A percentile compares a stretch with the other conserved stretches of the same genome.
phyloP scores from a whole-genome alignment of 179 eudicot genomes.

The Actinidia chinensis region DNA sequence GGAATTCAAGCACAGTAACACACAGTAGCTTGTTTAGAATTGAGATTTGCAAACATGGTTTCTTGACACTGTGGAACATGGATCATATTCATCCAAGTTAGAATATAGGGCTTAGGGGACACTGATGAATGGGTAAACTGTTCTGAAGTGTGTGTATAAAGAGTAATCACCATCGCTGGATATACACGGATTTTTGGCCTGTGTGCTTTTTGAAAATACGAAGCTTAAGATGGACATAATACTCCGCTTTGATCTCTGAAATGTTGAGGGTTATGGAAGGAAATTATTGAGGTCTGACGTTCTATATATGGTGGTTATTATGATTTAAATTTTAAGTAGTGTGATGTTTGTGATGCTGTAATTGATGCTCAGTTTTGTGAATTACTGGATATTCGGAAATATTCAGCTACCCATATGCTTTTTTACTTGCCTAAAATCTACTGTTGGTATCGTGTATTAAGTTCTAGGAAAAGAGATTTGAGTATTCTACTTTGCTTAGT shows the following conservation, averaged over 20 bases:
- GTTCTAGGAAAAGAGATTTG: neutral
- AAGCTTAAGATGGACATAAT: neutral
- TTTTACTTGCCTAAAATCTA: neutral
- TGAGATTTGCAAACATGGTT: no score
- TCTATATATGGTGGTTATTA: neutral
- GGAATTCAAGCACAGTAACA: neutral
- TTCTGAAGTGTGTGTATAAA: neutral
- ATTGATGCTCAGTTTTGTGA: neutral
- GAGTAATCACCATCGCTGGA: neutral
- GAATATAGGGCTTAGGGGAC: neutral
- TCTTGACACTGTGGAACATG: neutral
- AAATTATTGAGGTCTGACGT: neutral
- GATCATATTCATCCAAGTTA: slow-evolving; percentile 3
- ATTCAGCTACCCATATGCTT: neutral
- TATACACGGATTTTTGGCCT: neutral
- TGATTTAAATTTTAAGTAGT: neutral
- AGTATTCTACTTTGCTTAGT: neutral
- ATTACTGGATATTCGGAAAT: neutral
- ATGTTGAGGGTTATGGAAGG: neutral
- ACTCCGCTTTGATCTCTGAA: neutral
- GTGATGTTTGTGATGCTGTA: neutral
- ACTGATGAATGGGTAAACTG: neutral
- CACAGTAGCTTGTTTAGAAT: neutral
- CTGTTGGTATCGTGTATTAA: neutral
- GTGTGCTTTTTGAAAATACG: neutral